A percentile compares a stretch with the other conserved stretches of the same genome.
phyloP scores from a whole-genome alignment of 352 stramenopile species.

The Phytopythium chamaehyphon region DNA sequence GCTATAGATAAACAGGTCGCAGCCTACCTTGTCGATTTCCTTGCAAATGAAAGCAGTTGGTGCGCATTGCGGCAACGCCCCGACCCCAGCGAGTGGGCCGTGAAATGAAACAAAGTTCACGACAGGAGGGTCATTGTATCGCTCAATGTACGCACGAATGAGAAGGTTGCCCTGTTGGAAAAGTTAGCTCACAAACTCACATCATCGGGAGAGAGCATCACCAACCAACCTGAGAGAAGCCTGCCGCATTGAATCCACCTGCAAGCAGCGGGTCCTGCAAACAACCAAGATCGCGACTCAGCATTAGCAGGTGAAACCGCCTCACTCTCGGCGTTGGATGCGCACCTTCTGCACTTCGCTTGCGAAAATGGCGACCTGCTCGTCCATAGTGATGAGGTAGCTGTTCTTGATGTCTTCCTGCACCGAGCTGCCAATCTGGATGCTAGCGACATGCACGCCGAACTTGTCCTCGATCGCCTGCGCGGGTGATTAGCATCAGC shows the following conservation, averaged over 20 bases:
- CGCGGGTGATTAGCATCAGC: not conserved
- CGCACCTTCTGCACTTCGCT: slow-evolving; percentile 61
- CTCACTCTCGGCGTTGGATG: too few relatives aligned
- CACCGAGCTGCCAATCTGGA: slow-evolving; percentile 85
- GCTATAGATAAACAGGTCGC: not conserved
- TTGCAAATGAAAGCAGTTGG: slow-evolving; percentile 85
- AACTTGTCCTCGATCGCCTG: slow-evolving; percentile 74
- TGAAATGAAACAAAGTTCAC: slow-evolving; percentile 91
- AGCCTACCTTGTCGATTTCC: slow-evolving; percentile 59
- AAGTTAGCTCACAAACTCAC: too few relatives aligned
- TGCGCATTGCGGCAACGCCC: slow-evolving; percentile 84
- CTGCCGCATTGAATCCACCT: slow-evolving; percentile 91
- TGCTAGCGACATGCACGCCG: slow-evolving; percentile 81
- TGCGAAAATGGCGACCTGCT: slow-evolving; percentile 88
- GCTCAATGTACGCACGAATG: slow-evolving; percentile 92
- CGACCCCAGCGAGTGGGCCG: slow-evolving; percentile 88
- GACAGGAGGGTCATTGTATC: slow-evolving; percentile 91
- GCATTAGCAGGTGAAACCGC: not conserved
- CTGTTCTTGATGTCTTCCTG: slow-evolving; percentile 90
- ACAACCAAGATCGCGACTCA: not conserved
- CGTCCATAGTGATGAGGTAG: slow-evolving; percentile 92
- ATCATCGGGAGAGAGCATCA: not conserved
- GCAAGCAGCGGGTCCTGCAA: slow-evolving; percentile 71
- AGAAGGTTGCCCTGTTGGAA: slow-evolving; percentile 83
- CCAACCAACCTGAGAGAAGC: slow-evolving; percentile 84